Evolutionary conservation across 2,329 filamentous ascomycete genomes (phyloP), one percentile per base, ranked within the genome.

Genomic region (Didymella sp.): DNA sequence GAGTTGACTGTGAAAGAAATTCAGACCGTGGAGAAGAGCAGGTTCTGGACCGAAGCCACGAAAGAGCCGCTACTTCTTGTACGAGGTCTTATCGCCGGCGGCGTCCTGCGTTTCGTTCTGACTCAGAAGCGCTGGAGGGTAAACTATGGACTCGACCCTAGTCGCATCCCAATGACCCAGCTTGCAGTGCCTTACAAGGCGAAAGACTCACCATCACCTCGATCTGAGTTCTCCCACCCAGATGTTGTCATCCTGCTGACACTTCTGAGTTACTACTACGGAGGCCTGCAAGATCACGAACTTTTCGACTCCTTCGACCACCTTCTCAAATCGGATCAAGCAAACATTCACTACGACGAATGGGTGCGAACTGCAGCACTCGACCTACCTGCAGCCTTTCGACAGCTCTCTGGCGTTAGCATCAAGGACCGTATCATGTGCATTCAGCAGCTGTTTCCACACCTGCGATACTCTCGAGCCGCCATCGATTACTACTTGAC

Each of bases 191-290:
- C 89, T 0, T 91, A 82, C 45, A 79, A 84, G 11, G 86, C 86
- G 0, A 90, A 91, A 54, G 89, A 88, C 2, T 78, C 81, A 0
- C 88, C 89, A 0, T 83, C 82, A 0, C 81, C 84, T 0, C 80
- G 85, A 6, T 84, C 87, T 0, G 88, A 91, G 62, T 91, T 84
- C 67, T 85, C 86, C 0, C 88, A 92, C 60, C 87, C 88, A 0
- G 84, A 92, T 62, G 86, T 89, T 0, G 80, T 84, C 0, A 87
- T 91, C 2, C 30, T 86, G 0, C 77, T 92, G 1, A 91, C 88
- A 0, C 87, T 84, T 12, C 73, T 92, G 0, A 81, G 83, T 0
- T 90, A 89, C 63, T 92, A 92, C 63, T 88, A 90, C 46, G 75
- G 76, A 0, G 87, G 88, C 0, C 77, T 90, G 0, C 58, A 53